A percentile compares a stretch with the other conserved stretches of the same genome.
These are phyloP conservation scores for Coccinonectria pachysandricola DNA, from an alignment of 2,329 filamentous ascomycete genomes.

Conservation along the genomic window DNA sequence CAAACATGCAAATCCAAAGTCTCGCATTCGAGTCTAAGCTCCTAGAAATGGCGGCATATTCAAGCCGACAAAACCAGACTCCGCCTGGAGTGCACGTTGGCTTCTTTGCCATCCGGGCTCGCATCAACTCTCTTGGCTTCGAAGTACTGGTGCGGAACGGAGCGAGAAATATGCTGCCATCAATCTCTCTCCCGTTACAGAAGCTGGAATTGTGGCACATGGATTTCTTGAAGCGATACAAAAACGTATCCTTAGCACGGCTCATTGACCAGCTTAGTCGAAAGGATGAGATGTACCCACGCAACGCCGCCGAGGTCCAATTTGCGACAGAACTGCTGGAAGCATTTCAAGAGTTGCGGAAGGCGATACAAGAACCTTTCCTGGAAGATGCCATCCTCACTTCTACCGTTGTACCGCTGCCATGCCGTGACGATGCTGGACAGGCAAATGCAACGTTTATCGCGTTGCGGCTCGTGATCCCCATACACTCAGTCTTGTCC, in stretches of 20 bases:
- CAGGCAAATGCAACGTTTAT: constrained; percentile 29
- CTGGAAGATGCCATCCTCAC: constrained; percentile 37
- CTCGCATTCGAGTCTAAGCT: constrained; percentile 52
- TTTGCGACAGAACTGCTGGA: constrained; percentile 37
- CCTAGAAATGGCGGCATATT: constrained; percentile 52
- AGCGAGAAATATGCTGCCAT: constrained; percentile 50
- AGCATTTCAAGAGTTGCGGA: constrained; percentile 30
- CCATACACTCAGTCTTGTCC: constrained; percentile 44
- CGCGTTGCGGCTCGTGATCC: constrained; percentile 50
- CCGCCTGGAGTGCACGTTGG: constrained; percentile 46
- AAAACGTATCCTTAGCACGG: constrained; percentile 29
- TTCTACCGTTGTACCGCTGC: constrained; percentile 31
- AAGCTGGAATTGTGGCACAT: constrained; percentile 45
- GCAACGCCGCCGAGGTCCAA: constrained; percentile 27
- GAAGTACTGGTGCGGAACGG: constrained; percentile 51
- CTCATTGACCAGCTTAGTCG: constrained; percentile 22
- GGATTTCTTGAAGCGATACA: constrained; percentile 41
- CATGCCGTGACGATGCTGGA: constrained; percentile 20
- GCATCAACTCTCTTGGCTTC: constrained; percentile 44
- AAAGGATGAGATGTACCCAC: constrained; percentile 25
- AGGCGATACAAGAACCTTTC: constrained; percentile 32
- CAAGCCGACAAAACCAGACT: constrained; percentile 33
- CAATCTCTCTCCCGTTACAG: constrained; percentile 41
- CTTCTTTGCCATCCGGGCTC: constrained; percentile 46
- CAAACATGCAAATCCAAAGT: constrained; percentile 63